Conservation (phyloP, 2,329 filamentous ascomycete species). For the Lomentospora prolificans region DNA sequence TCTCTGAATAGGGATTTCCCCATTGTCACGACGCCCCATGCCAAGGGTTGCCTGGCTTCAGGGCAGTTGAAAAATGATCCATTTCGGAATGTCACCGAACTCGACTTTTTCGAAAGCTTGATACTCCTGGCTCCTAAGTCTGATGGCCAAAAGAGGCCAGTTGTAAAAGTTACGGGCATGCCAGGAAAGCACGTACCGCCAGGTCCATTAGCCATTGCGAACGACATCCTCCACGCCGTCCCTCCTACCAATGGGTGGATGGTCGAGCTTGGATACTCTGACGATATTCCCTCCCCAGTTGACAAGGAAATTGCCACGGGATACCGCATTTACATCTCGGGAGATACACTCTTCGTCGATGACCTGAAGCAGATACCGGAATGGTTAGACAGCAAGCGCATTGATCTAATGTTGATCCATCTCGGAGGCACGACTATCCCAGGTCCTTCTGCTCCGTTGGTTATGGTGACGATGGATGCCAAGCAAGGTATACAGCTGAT, state of each 20-base stretch:
- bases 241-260: conserved; percentile 59
- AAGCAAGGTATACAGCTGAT: conserved; percentile 52
- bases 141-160: conserved; percentile 24
- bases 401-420: conserved; percentile 59
- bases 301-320: conserved; percentile 29
- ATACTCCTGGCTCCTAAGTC: conserved; percentile 8
- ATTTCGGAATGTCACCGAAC: conserved; percentile 42
- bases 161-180: conserved; percentile 49
- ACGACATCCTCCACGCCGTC: conserved; percentile 29
- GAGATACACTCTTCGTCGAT: conserved; percentile 53
- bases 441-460: conserved; percentile 42
- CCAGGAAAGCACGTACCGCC: conserved; percentile 51
- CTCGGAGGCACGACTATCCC: conserved; percentile 58
- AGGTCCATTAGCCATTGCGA: conserved; percentile 24
- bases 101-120: conserved; percentile 45
- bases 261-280: conserved; percentile 46
- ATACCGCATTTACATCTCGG: conserved; percentile 55
- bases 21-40: conserved; percentile 54
- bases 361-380: conserved; percentile 52
- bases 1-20: conserved; percentile 37
- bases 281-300: conserved; percentile 14
- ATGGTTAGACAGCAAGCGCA: conserved; percentile 39
- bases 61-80: conserved; percentile 39
- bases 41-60: conserved; percentile 36
- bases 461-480: conserved; percentile 63